Evolutionary conservation across 2,329 filamentous ascomycete species (phyloP).

Genomic region (Madurella mycetomatis): DNA sequence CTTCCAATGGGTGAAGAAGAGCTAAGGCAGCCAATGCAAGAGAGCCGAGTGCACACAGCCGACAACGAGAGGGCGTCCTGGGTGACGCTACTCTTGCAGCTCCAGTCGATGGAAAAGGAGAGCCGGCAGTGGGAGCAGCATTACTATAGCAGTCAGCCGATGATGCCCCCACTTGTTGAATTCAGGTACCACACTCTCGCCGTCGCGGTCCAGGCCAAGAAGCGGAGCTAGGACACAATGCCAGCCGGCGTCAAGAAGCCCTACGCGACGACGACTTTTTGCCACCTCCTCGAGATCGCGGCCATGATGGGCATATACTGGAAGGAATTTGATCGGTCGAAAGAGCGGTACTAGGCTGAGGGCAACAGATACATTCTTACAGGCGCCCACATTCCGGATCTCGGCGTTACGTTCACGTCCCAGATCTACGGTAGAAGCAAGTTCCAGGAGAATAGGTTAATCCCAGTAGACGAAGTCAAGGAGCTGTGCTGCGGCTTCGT

Average conservation of each 20-base stretch:
- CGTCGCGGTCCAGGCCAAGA: slow-evolving; percentile 42
- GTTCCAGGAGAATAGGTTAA: slow-evolving; percentile 48
- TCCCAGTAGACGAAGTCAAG: slow-evolving; percentile 51
- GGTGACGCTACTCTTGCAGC: slow-evolving; percentile 45
- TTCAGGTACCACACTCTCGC: slow-evolving; percentile 38
- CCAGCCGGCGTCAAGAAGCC: slow-evolving; percentile 43
- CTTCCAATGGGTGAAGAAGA: slow-evolving; percentile 28
- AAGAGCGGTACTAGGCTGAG: slow-evolving; percentile 50
- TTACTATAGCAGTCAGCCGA: slow-evolving; percentile 22
- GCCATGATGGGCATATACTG: slow-evolving; percentile 54
- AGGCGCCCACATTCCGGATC: slow-evolving; percentile 42
- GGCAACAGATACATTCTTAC: slow-evolving; percentile 51
- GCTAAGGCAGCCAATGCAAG: slow-evolving; percentile 19
- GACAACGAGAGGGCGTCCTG: slow-evolving; percentile 55
- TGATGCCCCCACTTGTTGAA: slow-evolving; percentile 12
- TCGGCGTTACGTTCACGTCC: slow-evolving; percentile 53
- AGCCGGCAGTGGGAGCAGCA: slow-evolving; percentile 46
- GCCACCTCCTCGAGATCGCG: slow-evolving; percentile 51
- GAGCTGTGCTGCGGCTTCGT: slow-evolving; percentile 53
- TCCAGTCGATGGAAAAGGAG: slow-evolving; percentile 47
- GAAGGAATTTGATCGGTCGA: slow-evolving; percentile 52
- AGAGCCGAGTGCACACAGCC: slow-evolving; percentile 45
- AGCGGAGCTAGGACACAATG: slow-evolving; percentile 50
- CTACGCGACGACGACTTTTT: slow-evolving; percentile 52
- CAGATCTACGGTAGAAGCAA: slow-evolving; percentile 45